Evolutionary conservation across 2,329 filamentous ascomycete species (phyloP).

Genomic region (Sodiomyces alkalinus): DNA sequence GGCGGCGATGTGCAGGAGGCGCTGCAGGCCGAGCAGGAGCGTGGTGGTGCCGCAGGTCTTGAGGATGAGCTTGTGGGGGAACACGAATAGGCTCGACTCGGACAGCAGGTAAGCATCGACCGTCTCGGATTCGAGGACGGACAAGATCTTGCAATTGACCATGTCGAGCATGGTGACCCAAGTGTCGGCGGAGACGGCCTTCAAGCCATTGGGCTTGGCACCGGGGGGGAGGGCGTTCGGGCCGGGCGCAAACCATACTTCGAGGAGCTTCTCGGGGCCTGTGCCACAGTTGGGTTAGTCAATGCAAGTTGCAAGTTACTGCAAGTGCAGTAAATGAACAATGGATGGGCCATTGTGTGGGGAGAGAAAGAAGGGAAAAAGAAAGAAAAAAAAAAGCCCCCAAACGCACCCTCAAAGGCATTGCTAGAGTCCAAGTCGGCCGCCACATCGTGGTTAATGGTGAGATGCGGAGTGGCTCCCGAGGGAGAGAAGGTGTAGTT

Average conservation of each 20-base stretch:
- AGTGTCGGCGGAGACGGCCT: conserved; percentile 65
- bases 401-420: conserved; percentile 70
- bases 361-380: no score
- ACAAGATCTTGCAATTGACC: conserved; percentile 97
- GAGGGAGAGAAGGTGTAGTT: conserved; percentile 74
- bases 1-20: conserved; percentile 84
- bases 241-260: conserved; percentile 92
- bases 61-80: conserved; percentile 96
- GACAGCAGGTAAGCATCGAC: conserved; percentile 95
- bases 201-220: conserved; percentile 63
- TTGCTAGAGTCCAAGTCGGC: conserved; percentile 87
- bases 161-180: conserved; percentile 98
- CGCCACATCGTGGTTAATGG: conserved; percentile 91
- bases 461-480: conserved; percentile 74
- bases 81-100: conserved; percentile 99
- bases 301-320: conserved; percentile 2
- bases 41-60: conserved; percentile 99
- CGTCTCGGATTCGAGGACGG: conserved; percentile 80
- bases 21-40: conserved; percentile 73
- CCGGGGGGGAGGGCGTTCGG: conserved; percentile 55
- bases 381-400: no score
- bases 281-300: neutral
- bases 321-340: neutral
- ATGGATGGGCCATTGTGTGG: neutral
- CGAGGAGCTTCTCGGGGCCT: conserved; percentile 92